Evolutionary conservation across 2,329 filamentous ascomycete species (phyloP).

Genomic region (Didymella exigua): DNA sequence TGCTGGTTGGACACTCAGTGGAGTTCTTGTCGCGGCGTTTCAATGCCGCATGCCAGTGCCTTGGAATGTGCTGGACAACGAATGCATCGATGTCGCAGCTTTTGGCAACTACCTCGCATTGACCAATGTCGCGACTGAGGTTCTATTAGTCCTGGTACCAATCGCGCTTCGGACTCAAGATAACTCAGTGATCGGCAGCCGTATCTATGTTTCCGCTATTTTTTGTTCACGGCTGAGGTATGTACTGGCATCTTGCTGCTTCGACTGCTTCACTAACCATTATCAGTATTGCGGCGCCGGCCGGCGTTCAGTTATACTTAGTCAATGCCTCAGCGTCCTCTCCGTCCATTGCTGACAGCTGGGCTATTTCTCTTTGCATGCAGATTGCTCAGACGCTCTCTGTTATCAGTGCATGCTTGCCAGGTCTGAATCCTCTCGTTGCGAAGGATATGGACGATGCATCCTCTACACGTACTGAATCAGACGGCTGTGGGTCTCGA

Average conservation of each 20-base stretch:
- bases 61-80: constrained; percentile 22
- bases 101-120: constrained; percentile 39
- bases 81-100: constrained; percentile 28
- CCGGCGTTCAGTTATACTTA: constrained; percentile 29
- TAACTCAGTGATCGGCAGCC: constrained; percentile 27
- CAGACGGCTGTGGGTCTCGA: neutral
- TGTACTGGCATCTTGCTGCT: neutral
- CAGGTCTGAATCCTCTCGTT: constrained; percentile 21
- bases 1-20: constrained; percentile 32
- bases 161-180: constrained; percentile 38
- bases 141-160: constrained; percentile 35
- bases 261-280: neutral
- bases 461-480: neutral
- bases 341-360: constrained; percentile 26
- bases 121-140: constrained; percentile 36
- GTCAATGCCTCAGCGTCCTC: constrained; percentile 23
- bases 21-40: constrained; percentile 33
- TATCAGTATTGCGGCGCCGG: constrained; percentile 31
- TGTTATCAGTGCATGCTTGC: constrained; percentile 37
- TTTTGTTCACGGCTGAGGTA: constrained; percentile 35
- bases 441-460: constrained; percentile 15
- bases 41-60: constrained; percentile 30
- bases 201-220: constrained; percentile 29
- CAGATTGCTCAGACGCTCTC: constrained; percentile 40
- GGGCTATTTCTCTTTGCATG: constrained; percentile 29